Conservation (phyloP, 108 stramenopile species). For the Skeletonema grethae region DNA sequence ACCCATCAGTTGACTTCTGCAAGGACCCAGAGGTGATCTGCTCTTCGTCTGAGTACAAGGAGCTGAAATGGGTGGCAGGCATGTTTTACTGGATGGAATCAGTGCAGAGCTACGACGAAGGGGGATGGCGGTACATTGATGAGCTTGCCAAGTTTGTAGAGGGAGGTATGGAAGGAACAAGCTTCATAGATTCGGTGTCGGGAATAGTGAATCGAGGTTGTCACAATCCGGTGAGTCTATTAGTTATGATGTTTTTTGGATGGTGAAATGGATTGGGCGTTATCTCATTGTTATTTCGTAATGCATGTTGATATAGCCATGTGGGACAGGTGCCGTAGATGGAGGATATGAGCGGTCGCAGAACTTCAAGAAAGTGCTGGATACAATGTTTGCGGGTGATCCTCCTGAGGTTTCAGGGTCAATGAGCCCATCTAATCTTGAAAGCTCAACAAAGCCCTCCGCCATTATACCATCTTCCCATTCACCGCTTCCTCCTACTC, state of each 20-base stretch:
- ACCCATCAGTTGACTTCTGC: slow-evolving; percentile 19
- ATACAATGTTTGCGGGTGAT: slow-evolving; percentile 22
- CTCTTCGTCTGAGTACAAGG: slow-evolving; percentile 11
- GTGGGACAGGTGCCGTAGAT: neutral
- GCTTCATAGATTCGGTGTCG: slow-evolving; percentile 26
- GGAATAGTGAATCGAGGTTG: slow-evolving; percentile 42
- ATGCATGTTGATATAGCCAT: too few species aligned
- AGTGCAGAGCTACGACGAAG: slow-evolving; percentile 39
- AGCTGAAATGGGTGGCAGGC: slow-evolving; percentile 47
- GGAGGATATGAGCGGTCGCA: slow-evolving; percentile 16
- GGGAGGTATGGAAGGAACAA: slow-evolving; percentile 23
- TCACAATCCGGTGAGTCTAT: slow-evolving; percentile 19
- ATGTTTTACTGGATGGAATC: slow-evolving; percentile 55
- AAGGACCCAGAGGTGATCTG: slow-evolving; percentile 22
- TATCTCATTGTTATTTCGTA: too few species aligned
- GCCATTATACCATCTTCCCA: too few species aligned
- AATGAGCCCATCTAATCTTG: too few species aligned
- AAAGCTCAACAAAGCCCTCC: too few species aligned
- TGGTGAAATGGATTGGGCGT: too few species aligned
- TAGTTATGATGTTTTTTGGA: neutral
- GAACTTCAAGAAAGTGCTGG: slow-evolving; percentile 44
- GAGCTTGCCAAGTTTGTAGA: slow-evolving; percentile 41
- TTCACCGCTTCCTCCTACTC: too few species aligned
- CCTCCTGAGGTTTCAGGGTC: slow-evolving; percentile 14
- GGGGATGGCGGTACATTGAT: slow-evolving; percentile 41